Evolutionary conservation across 2,329 filamentous ascomycete species (phyloP).

Genomic region (Phyllosticta citrichinensis): DNA sequence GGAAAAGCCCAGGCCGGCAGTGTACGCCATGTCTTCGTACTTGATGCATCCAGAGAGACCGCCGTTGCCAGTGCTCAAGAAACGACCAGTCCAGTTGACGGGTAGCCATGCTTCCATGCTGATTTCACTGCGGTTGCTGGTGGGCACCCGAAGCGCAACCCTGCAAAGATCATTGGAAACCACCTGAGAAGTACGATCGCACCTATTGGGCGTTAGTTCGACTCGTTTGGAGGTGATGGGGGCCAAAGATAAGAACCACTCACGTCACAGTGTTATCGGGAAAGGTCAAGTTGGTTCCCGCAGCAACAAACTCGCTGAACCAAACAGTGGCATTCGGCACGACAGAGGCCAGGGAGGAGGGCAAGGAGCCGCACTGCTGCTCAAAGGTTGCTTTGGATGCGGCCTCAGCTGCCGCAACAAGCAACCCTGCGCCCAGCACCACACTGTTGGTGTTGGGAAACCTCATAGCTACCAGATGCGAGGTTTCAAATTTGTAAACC

Average conservation of each 20-base stretch:
- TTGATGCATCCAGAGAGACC: constrained; percentile 31
- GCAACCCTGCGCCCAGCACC: not conserved
- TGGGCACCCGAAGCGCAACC: constrained; percentile 32
- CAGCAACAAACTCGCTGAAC: constrained; percentile 29
- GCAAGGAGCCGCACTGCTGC: constrained; percentile 4
- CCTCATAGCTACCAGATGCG: not conserved
- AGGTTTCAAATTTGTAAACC: not conserved
- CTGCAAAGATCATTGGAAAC: constrained; percentile 33
- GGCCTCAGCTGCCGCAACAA: not conserved
- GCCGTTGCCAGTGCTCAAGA: constrained; percentile 32
- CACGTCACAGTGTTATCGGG: constrained; percentile 5
- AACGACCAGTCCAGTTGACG: constrained; percentile 30
- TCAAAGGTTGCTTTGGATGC: constrained; percentile 1
- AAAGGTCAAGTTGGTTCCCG: constrained; percentile 26
- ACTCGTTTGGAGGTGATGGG: not conserved
- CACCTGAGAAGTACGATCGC: constrained; percentile 23
- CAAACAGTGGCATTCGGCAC: constrained; percentile 27
- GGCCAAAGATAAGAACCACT: not conserved
- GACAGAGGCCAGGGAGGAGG: not conserved
- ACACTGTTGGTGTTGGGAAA: not conserved
- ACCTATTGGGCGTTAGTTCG: constrained; percentile 11
- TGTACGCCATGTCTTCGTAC: constrained; percentile 32
- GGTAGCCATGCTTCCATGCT: constrained; percentile 38
- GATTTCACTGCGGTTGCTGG: constrained; percentile 32
- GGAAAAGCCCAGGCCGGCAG: constrained; percentile 28